Evolutionary conservation across 352 stramenopile species (phyloP).

Genomic region (Pythium scleroteichum): DNA sequence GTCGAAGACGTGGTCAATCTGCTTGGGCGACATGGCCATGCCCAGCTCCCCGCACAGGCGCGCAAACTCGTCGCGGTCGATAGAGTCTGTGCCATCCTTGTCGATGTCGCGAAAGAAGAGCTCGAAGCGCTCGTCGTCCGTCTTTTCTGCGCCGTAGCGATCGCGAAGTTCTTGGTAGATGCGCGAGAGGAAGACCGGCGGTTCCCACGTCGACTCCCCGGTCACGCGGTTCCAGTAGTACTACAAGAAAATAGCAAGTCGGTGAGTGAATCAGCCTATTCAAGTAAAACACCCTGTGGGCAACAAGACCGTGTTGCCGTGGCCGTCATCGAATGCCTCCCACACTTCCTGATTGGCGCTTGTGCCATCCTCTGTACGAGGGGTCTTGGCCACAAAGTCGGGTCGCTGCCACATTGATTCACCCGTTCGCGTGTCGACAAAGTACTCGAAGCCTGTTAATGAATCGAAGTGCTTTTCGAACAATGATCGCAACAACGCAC

Average conservation of each 20-base stretch:
- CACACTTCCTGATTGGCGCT: slow-evolving; percentile 35
- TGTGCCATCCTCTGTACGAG: slow-evolving; percentile 20
- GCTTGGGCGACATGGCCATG: slow-evolving; percentile 58
- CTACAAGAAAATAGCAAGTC: slow-evolving; percentile 28
- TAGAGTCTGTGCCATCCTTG: slow-evolving; percentile 53
- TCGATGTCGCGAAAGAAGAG: slow-evolving; percentile 70
- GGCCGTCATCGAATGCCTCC: slow-evolving; percentile 58
- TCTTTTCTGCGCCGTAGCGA: slow-evolving; percentile 52
- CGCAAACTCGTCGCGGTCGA: slow-evolving; percentile 67
- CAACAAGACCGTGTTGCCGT: slow-evolving; percentile 54
- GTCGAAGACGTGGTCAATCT: slow-evolving; percentile 56
- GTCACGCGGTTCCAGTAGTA: slow-evolving; percentile 77
- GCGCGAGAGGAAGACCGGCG: slow-evolving; percentile 47
- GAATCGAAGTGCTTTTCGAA: slow-evolving; percentile 56
- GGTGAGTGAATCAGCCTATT: too few species aligned
- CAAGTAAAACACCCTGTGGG: not conserved
- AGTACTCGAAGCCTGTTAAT: slow-evolving; percentile 48
- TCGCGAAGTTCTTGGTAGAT: slow-evolving; percentile 57
- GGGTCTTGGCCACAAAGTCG: slow-evolving; percentile 20
- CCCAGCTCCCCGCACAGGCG: slow-evolving; percentile 64
- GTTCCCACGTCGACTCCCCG: slow-evolving; percentile 64
- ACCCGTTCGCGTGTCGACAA: slow-evolving; percentile 66
- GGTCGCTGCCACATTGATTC: slow-evolving; percentile 58
- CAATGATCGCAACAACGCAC: slow-evolving; percentile 49
- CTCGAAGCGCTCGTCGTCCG: slow-evolving; percentile 59